These are phyloP conservation scores for Eremochloa ophiuroides DNA, from an alignment of 176 grass and related monocot species.

Conservation along the genomic window DNA sequence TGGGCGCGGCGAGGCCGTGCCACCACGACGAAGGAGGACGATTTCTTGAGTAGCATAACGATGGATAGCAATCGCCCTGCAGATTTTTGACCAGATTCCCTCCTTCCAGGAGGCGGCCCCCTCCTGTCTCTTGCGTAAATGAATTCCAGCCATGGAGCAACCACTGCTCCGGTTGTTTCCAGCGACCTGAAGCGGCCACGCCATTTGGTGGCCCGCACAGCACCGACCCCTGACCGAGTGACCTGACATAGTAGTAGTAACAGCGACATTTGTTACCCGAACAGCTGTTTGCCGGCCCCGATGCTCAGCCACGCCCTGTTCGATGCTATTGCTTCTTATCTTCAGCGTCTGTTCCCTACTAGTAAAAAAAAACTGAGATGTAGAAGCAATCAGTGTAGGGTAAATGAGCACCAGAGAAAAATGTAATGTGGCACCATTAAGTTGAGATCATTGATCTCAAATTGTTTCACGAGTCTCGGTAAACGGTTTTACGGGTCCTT, in stretches of 20 bases:
- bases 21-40: neutral
- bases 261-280: slow-evolving; percentile 29
- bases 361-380: neutral
- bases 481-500: neutral
- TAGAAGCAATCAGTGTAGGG: neutral
- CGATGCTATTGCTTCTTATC: neutral
- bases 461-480: no score
- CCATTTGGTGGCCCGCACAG: slow-evolving; percentile 17
- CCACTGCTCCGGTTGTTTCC: slow-evolving; percentile 17
- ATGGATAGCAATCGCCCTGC: slow-evolving; percentile 13
- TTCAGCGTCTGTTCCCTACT: neutral
- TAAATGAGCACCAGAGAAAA: neutral
- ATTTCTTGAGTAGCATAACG: neutral
- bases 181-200: neutral
- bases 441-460: neutral
- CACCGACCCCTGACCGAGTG: slow-evolving; percentile 34
- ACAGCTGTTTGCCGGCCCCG: slow-evolving; percentile 16
- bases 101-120: slow-evolving; percentile 19
- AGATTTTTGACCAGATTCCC: slow-evolving; percentile 46
- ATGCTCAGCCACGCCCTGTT: slow-evolving; percentile 11
- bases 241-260: slow-evolving; percentile 29
- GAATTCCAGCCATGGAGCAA: slow-evolving; percentile 22
- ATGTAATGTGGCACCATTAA: neutral
- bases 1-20: neutral
- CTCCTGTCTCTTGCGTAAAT: slow-evolving; percentile 26